phyloP scores from a whole-genome alignment of 805 yeast genomes.

The Cyberlindnera veronae region DNA sequence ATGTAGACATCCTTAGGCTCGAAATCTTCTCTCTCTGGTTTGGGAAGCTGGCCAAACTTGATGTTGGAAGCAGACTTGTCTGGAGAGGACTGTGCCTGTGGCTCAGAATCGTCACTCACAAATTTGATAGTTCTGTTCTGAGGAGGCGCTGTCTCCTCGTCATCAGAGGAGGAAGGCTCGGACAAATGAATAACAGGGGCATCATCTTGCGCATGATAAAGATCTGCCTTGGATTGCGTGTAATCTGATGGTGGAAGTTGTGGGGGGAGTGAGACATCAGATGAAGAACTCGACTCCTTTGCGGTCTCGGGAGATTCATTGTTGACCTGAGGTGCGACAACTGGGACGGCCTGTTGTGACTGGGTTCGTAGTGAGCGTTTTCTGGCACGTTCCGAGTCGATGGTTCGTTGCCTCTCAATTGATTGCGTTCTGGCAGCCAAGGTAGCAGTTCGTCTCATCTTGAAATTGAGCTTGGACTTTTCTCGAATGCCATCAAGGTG shows the following conservation, averaged over 20 bases:
- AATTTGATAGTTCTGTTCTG: slow-evolving; percentile 12
- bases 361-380: background rate
- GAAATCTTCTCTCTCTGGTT: slow-evolving; percentile 40
- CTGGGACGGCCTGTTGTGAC: background rate
- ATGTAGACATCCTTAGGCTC: slow-evolving; percentile 82
- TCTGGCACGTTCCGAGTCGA: slow-evolving; percentile 12
- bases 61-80: slow-evolving; percentile 10
- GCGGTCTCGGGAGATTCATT: slow-evolving; percentile 9
- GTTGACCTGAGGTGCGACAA: too few species aligned
- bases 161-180: slow-evolving; percentile 26
- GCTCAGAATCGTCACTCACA: slow-evolving; percentile 5
- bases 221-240: slow-evolving; percentile 11
- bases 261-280: slow-evolving; percentile 11
- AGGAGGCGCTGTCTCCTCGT: slow-evolving; percentile 9
- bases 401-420: slow-evolving; percentile 20
- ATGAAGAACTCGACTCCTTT: slow-evolving; percentile 15
- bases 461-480: slow-evolving; percentile 72
- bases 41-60: slow-evolving; percentile 25
- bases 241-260: slow-evolving; percentile 2
- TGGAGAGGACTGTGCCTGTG: background rate
- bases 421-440: slow-evolving; percentile 48
- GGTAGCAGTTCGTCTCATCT: slow-evolving; percentile 79
- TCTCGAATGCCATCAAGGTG: slow-evolving; percentile 78
- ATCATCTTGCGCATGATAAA: slow-evolving; percentile 7
- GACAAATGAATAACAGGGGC: slow-evolving; percentile 22